Base-by-base conservation (phyloP, 306 rosid species). In the Begonia masoniana region DNA sequence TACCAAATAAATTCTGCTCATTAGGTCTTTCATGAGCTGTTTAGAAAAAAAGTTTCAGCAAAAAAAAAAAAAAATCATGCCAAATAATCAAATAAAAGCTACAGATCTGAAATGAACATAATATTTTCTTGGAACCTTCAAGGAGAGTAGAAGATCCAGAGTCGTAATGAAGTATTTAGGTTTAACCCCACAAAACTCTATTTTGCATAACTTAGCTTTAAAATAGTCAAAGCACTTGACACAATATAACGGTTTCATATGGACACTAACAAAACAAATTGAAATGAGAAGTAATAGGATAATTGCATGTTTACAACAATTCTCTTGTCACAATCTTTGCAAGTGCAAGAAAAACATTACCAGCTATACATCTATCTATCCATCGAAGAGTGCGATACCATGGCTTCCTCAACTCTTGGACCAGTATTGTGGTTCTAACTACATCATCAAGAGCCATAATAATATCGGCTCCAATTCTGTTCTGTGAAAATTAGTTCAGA, bases 361-460 rank as follows among this genome's bases (percentile, higher is more conserved):
- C 99, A 65, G 57, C 64, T 75, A 91, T 83, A 56, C 99, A 91
- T 78, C 94, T 86, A 71, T 91, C 96, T 59, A 91, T 86, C 96
- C 99, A 91, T 63, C 94, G 78, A 63, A 91, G 83, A 55, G 96
- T 91, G 68, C 96, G 84, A 61, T 83, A 66, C n/a, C 86, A 70
- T 91, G 65, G 96, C 99, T 75, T 91, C 99, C 94, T 86, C 81
- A 51, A 91, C 64, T 77, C 99, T 74, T 73, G 99, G 94, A 70
- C 99, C 96, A 56, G 99, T 91, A 74, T 77, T 68, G 99, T 91
- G 60, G 99, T 91, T 85, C 26, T 81, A 56, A 91, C 95, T 51
- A 91, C 99, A 79, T 91, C 99, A 56, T 91, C 99, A 12, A 91
- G 92, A 73, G 99, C 99, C 99, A 91, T 91, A 55, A 91, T 91